Conservation (phyloP, 805 yeast genomes). For the Candida easanensis region DNA sequence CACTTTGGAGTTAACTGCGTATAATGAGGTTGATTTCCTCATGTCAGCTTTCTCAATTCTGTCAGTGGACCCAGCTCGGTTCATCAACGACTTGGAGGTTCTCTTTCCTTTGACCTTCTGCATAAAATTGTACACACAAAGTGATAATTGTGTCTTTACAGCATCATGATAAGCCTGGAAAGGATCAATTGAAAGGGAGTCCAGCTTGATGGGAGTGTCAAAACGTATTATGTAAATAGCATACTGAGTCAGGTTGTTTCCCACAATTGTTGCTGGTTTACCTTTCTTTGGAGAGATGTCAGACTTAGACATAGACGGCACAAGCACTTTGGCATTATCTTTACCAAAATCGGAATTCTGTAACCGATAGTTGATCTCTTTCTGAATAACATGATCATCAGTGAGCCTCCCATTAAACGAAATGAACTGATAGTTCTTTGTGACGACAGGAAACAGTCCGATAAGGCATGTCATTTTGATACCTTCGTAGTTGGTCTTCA, state of each 20-base stretch:
- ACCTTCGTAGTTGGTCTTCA: constrained; percentile 19
- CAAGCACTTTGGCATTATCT: constrained; percentile 7
- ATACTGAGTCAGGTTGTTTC: constrained; percentile 33
- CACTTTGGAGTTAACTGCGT: constrained; percentile 4
- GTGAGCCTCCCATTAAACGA: constrained; percentile 40
- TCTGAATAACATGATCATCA: constrained; percentile 13
- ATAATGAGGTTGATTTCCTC: not conserved
- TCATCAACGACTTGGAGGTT: no score
- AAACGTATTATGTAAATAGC: constrained; percentile 39
- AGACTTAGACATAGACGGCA: constrained; percentile 14
- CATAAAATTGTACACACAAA: not conserved
- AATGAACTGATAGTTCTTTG: constrained; percentile 41
- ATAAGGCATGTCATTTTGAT: constrained; percentile 37
- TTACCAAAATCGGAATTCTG: constrained; percentile 23
- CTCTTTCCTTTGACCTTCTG: not conserved
- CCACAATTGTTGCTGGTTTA: constrained; percentile 24
- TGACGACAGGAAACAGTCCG: constrained; percentile 34
- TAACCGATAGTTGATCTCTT: constrained; percentile 28
- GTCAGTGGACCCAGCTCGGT: no score
- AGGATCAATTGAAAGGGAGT: no score
- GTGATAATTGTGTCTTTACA: not conserved
- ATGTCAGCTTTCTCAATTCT: no score
- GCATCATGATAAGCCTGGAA: constrained; percentile 24
- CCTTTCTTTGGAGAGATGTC: constrained; percentile 25
- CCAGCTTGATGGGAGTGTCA: no score